Conservation (phyloP, 805 yeast genomes). For the Hanseniaspora thailandica region DNA sequence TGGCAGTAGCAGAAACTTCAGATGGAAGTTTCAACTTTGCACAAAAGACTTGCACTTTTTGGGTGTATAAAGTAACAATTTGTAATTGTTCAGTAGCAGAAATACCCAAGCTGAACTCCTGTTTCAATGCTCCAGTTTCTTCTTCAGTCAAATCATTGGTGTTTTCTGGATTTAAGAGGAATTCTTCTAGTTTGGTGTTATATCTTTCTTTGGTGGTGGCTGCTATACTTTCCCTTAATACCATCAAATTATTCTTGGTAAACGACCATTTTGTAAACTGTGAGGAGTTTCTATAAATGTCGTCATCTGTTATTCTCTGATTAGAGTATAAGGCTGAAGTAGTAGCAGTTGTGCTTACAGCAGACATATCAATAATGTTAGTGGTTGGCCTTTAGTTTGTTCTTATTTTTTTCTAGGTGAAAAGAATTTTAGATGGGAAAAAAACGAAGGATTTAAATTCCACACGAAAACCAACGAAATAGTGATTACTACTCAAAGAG, state of each 20-base stretch:
- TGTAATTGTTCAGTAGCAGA: conserved; percentile 58
- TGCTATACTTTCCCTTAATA: conserved; percentile 41
- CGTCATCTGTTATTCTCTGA: conserved; percentile 58
- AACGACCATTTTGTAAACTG: conserved; percentile 84
- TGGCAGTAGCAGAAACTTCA: conserved; percentile 78
- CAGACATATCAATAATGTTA: conserved; percentile 9
- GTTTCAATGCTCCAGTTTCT: conserved; percentile 24
- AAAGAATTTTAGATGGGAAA: too few relatives aligned
- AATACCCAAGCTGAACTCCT: conserved; percentile 34
- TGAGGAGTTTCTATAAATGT: conserved; percentile 72
- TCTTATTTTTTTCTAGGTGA: not conserved
- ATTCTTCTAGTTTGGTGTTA: conserved; percentile 27
- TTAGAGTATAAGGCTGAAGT: conserved; percentile 10
- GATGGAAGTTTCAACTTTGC: conserved; percentile 71
- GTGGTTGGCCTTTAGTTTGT: conserved; percentile 15
- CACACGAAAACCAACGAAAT: too few relatives aligned
- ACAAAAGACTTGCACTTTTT: conserved; percentile 59
- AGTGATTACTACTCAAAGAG: too few relatives aligned
- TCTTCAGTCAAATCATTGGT: conserved; percentile 25
- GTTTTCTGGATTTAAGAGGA: conserved; percentile 21
- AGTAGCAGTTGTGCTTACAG: not conserved
- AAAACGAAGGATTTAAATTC: too few relatives aligned
- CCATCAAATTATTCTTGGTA: conserved; percentile 44
- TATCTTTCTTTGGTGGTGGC: conserved; percentile 37
- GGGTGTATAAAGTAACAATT: conserved; percentile 59